Percentiles rank a stretch among this genome's conserved stretches.
Evolutionary conservation across 177 flowering plant genomes (phyloP).

Genomic region (Vitis hybrid): DNA sequence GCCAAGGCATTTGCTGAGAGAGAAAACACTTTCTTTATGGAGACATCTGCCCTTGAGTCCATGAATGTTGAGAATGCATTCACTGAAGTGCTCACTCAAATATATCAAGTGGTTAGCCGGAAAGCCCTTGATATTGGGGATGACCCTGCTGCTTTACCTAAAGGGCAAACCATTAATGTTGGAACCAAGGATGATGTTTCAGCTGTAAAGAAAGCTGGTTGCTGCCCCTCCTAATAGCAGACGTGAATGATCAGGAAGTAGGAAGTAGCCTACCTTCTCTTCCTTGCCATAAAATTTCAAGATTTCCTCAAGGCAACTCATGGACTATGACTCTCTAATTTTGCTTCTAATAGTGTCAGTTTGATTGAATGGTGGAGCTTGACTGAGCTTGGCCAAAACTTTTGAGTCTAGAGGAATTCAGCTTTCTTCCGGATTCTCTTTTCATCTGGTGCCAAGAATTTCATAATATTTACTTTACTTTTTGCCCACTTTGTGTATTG

Average conservation of each 20-base stretch:
- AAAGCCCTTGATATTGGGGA: slow-evolving; percentile 28
- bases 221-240: slow-evolving; percentile 21
- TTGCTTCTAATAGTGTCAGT: neutral
- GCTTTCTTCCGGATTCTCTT: neutral
- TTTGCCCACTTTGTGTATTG: neutral
- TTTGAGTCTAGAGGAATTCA: neutral
- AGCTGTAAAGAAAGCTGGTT: slow-evolving; percentile 30
- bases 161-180: slow-evolving; percentile 31
- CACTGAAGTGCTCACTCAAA: slow-evolving; percentile 31
- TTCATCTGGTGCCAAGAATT: neutral
- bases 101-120: slow-evolving; percentile 27
- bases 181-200: slow-evolving; percentile 32
- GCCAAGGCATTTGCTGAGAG: slow-evolving; percentile 32
- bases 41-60: slow-evolving; percentile 40
- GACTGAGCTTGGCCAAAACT: neutral
- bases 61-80: slow-evolving; percentile 33
- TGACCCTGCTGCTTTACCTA: slow-evolving; percentile 29
- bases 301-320: neutral
- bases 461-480: neutral
- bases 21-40: slow-evolving; percentile 33
- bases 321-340: neutral
- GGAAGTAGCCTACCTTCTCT: too few relatives aligned
- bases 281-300: too few relatives aligned
- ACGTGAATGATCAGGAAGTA: neutral
- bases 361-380: neutral